phyloP scores from a whole-genome alignment of 2,329 filamentous ascomycete species.

The Fusarium sambucinum region DNA sequence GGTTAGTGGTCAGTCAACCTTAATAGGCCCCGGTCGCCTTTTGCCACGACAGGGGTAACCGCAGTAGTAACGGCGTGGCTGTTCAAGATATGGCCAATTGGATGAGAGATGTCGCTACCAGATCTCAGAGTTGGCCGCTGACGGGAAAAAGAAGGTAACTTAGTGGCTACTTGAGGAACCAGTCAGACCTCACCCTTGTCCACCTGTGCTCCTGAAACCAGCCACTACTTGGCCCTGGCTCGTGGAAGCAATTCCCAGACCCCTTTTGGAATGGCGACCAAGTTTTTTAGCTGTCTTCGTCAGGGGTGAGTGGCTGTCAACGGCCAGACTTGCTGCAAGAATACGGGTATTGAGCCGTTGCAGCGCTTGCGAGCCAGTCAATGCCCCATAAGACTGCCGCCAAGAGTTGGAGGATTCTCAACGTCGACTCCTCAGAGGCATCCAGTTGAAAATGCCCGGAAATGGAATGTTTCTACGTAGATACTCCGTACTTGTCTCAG shows the following conservation, averaged over 20 bases:
- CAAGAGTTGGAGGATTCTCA: slow-evolving; percentile 25
- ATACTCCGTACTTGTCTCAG: slow-evolving; percentile 18
- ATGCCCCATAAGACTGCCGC: slow-evolving; percentile 40
- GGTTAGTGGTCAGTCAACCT: not conserved
- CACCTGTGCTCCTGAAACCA: slow-evolving; percentile 45
- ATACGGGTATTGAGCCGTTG: slow-evolving; percentile 9
- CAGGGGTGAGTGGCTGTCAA: slow-evolving; percentile 37
- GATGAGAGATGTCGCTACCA: slow-evolving; percentile 34
- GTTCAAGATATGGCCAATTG: slow-evolving; percentile 36
- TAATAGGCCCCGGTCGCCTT: slow-evolving; percentile 3
- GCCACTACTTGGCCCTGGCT: slow-evolving; percentile 39
- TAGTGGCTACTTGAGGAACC: slow-evolving; percentile 37
- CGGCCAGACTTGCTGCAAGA: slow-evolving; percentile 30
- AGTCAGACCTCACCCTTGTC: slow-evolving; percentile 8
- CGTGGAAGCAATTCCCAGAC: slow-evolving; percentile 24
- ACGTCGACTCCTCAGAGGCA: slow-evolving; percentile 36
- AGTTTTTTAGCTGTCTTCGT: slow-evolving; percentile 31
- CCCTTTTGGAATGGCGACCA: slow-evolving; percentile 29
- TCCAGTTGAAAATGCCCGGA: slow-evolving; percentile 33
- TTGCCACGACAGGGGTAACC: slow-evolving; percentile 33
- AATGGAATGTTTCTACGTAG: slow-evolving; percentile 5
- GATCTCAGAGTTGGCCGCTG: slow-evolving; percentile 42
- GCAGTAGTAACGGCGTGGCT: slow-evolving; percentile 33
- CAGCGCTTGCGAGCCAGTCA: slow-evolving; percentile 43
- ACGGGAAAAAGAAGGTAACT: slow-evolving; percentile 25